Evolutionary conservation across 768 basidiomycete species (phyloP).

Genomic region (Psilocybe sp.): DNA sequence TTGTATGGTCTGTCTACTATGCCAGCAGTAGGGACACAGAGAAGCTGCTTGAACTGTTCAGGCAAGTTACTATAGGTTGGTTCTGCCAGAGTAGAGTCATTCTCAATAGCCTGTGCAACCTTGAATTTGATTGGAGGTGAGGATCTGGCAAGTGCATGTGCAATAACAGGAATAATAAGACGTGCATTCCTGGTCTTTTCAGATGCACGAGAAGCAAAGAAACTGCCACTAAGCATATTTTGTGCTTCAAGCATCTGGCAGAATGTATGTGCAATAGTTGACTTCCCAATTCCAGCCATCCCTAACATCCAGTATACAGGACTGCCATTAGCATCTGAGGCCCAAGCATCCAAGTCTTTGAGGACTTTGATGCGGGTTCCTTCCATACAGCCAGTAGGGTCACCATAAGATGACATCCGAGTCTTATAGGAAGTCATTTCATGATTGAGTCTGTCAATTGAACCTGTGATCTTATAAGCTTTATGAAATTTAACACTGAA

Average conservation of each 20-base stretch:
- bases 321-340: background rate
- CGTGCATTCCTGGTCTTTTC: slow-evolving; percentile 5
- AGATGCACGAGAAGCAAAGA: slow-evolving; percentile 8
- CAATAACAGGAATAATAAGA: slow-evolving; percentile 6
- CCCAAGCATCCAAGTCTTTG: slow-evolving; percentile 3
- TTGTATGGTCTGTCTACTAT: slow-evolving; percentile 1
- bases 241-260: slow-evolving; percentile 2
- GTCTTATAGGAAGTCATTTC: slow-evolving; percentile 6
- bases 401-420: slow-evolving; percentile 3
- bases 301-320: slow-evolving; percentile 9
- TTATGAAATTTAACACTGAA: background rate
- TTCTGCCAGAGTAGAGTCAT: slow-evolving; percentile 9
- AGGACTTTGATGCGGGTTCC: slow-evolving; percentile 5
- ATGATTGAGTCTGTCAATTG: slow-evolving; percentile 2
- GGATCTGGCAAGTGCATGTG: slow-evolving; percentile 4
- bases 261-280: slow-evolving; percentile 1
- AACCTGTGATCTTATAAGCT: background rate
- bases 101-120: slow-evolving; percentile 7
- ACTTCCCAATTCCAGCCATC: slow-evolving; percentile 8
- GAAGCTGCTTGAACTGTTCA: slow-evolving; percentile 7
- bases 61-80: background rate
- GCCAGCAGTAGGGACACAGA: background rate
- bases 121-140: slow-evolving; percentile 9
- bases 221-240: slow-evolving; percentile 2
- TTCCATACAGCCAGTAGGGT: background rate